A percentile compares a stretch with the other conserved stretches of the same genome.
phyloP scores from a whole-genome alignment of 768 basidiomycete species.

The Leccinum broughii region DNA sequence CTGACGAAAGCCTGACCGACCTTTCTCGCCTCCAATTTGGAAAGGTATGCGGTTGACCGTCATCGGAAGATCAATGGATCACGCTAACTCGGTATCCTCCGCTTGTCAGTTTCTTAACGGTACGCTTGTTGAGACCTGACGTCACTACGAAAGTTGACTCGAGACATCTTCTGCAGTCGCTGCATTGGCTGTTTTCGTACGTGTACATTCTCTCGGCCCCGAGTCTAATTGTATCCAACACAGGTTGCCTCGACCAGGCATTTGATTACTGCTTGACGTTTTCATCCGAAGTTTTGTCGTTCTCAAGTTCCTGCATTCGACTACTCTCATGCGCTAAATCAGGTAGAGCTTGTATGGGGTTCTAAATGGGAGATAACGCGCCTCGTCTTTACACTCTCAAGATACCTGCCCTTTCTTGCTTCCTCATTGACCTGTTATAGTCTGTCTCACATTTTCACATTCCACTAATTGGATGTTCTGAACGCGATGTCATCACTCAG shows the following conservation, averaged over 20 bases:
- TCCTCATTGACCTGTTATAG: conserved; percentile 21
- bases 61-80: background rate
- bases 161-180: conserved; percentile 14
- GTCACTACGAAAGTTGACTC: background rate
- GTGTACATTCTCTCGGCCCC: background rate
- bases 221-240: background rate
- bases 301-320: too few species aligned
- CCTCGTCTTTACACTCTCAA: conserved; percentile 26
- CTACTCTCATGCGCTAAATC: background rate
- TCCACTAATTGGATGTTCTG: background rate
- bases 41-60: conserved; percentile 15
- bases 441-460: background rate
- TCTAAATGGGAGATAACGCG: conserved; percentile 21
- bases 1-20: conserved; percentile 7
- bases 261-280: conserved; percentile 29
- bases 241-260: conserved; percentile 1
- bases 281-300: conserved; percentile 17
- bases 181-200: conserved; percentile 19
- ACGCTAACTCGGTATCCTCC: background rate
- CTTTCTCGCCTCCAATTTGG: conserved; percentile 21
- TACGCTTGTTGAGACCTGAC: background rate
- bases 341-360: conserved; percentile 15
- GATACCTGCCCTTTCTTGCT: conserved; percentile 28
- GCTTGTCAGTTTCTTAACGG: conserved; percentile 21
- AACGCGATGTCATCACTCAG: conserved; percentile 5